phyloP scores from a whole-genome alignment of 345 rosid species.

The Stellera chamaejasme region DNA sequence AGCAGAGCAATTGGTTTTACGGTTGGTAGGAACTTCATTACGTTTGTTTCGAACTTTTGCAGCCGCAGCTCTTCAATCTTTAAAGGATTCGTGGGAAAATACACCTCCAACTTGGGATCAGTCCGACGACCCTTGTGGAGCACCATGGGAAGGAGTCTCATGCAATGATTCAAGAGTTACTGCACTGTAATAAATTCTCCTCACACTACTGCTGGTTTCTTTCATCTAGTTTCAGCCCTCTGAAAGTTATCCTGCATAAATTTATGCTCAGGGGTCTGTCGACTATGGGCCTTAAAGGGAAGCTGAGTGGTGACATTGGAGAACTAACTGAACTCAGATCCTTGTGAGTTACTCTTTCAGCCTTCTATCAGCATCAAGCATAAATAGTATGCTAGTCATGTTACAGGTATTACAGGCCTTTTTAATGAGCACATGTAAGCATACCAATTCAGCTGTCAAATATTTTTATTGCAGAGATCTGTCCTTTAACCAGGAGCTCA shows the following conservation, averaged over 20 bases:
- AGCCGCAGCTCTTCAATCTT: conserved; percentile 75
- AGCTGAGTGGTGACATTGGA: conserved; percentile 89
- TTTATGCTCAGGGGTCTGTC: conserved; percentile 58
- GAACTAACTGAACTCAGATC: conserved; percentile 73
- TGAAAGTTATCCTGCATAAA: not conserved
- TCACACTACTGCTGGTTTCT: not conserved
- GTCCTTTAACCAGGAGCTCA: conserved; percentile 68
- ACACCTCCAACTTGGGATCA: conserved; percentile 69
- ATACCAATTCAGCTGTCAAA: not conserved
- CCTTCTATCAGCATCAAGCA: not conserved
- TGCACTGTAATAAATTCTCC: conserved; percentile 46
- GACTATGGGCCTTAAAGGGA: conserved; percentile 74
- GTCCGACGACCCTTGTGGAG: conserved; percentile 74
- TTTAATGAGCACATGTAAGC: too few species aligned
- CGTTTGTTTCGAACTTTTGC: conserved; percentile 10
- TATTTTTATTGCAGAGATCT: conserved; percentile 57
- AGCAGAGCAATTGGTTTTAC: too few species aligned
- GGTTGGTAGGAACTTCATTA: too few species aligned
- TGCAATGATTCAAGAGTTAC: conserved; percentile 70
- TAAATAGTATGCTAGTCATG: not conserved
- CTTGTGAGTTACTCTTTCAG: conserved; percentile 44
- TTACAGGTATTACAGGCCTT: not conserved
- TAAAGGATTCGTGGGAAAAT: conserved; percentile 67
- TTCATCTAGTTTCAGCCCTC: not conserved
- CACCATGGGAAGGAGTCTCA: conserved; percentile 86